Evolutionary conservation across 352 stramenopile species (phyloP), one percentile per base, ranked within the genome.

Genomic region (Peronospora destructor): DNA sequence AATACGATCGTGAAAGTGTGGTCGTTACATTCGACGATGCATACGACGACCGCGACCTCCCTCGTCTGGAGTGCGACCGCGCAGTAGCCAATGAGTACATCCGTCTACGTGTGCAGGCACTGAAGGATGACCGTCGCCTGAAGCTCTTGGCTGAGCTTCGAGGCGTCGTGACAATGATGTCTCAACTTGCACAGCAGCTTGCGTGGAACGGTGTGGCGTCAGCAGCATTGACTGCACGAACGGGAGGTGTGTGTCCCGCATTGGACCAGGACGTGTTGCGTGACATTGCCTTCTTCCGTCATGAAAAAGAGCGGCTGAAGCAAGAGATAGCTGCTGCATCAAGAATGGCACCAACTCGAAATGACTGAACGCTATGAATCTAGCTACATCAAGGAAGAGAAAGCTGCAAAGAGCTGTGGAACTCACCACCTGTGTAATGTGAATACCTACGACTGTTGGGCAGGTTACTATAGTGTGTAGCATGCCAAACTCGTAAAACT

Each of bases 281-380:
- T 13, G 68, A 77, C 55, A 70, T 77, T n/a, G 61, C 58, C 13
- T 74, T 71, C 36, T 77, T 77, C 44, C 65, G 67, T 16, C 52
- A 59, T 2, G 64, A 74, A 41, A 73, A 71, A 37, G 51, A 61
- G 21, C 56, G 64, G 37, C 38, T 77, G 26, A 73, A 73, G 53
- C 52, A 58, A 29, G 44, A 63, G 17, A 57, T 76, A 17, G 42
- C 58, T 14, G 49, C n/a, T n/a, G n/a, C n/a, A n/a, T n/a, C n/a
- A n/a, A n/a, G 17, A 45, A 36, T 11, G 16, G 5, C 32, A 46
- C 19, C 21, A 36, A 45, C 38, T 33, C 17, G 25, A 45, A 45
- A 35, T 35, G 40, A 57, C 49, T 56, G 35, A 35, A 10, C 14
- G 34, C 7, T 7, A 21, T 19, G 8, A 23, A 34, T 23, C 2